A percentile compares a stretch with the other conserved stretches of the same genome.
phyloP scores from a whole-genome alignment of 352 stramenopile species.

The Phytopythium delawarense region DNA sequence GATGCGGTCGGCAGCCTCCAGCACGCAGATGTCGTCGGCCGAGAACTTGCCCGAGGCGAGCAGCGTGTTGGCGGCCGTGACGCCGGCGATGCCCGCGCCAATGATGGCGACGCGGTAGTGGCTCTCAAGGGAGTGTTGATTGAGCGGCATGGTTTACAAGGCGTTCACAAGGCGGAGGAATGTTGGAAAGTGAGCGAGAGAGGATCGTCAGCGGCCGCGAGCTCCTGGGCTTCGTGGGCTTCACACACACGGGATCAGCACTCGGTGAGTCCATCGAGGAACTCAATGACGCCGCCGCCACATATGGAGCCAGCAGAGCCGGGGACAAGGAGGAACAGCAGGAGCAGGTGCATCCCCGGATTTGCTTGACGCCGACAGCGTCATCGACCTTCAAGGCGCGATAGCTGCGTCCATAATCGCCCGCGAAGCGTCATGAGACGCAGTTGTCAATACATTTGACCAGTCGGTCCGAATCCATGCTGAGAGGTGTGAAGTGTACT shows the following conservation, averaged over 20 bases:
- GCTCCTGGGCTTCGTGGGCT: too few species aligned
- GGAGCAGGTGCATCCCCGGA: too few species aligned
- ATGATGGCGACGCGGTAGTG: conserved; percentile 38
- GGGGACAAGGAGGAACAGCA: too few species aligned
- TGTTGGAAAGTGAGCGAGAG: conserved; percentile 3
- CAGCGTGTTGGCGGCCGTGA: conserved; percentile 40
- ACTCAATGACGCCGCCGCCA: background rate
- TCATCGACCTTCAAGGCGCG: background rate
- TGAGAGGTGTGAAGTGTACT: background rate
- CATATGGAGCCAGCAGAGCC: too few species aligned
- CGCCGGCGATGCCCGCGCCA: conserved; percentile 40
- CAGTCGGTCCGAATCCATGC: too few species aligned
- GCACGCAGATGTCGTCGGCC: conserved; percentile 29
- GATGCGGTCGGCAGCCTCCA: conserved; percentile 46
- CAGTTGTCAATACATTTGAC: background rate
- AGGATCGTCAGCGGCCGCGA: background rate
- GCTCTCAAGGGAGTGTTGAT: background rate
- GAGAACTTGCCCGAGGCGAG: conserved; percentile 27
- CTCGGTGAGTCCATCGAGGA: background rate
- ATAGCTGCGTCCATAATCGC: conserved; percentile 4
- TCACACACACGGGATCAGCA: too few species aligned
- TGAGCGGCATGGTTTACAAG: conserved; percentile 4
- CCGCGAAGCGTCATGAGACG: background rate
- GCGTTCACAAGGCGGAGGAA: background rate
- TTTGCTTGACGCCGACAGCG: background rate